Conservation (phyloP, 164 flowering plant genomes). For the Stephania cephalantha region DNA sequence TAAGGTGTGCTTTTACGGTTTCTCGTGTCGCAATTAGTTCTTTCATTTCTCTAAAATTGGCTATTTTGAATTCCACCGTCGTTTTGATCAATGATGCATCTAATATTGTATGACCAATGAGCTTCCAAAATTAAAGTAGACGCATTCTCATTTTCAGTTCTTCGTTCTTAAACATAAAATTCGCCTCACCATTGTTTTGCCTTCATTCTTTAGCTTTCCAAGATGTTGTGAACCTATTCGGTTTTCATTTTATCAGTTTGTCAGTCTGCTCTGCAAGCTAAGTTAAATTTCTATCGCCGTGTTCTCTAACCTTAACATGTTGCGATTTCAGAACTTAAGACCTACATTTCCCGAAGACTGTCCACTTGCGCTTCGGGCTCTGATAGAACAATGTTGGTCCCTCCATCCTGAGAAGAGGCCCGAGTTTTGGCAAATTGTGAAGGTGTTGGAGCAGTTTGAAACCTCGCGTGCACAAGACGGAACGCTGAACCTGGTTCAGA, state of each 20-base stretch:
- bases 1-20: conserved; percentile 44
- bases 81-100: no score
- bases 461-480: conserved; percentile 55
- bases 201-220: background rate
- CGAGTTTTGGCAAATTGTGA: conserved; percentile 68
- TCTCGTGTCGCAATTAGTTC: background rate
- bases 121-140: no score
- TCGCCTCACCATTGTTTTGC: no score
- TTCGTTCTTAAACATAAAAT: no score
- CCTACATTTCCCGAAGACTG: conserved; percentile 57
- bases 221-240: background rate
- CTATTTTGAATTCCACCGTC: background rate
- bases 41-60: background rate
- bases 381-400: conserved; percentile 72
- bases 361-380: conserved; percentile 54
- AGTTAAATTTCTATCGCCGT: no score
- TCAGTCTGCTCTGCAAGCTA: no score
- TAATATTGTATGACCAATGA: no score
- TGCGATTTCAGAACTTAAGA: conserved; percentile 53
- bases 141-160: no score
- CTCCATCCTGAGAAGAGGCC: conserved; percentile 56
- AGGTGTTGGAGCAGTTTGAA: conserved; percentile 66
- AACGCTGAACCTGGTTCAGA: conserved; percentile 43
- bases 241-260: background rate
- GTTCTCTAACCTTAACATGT: no score